Evolutionary conservation across 2,329 filamentous ascomycete genomes (phyloP).

Genomic region (Ophiostoma ulmi): DNA sequence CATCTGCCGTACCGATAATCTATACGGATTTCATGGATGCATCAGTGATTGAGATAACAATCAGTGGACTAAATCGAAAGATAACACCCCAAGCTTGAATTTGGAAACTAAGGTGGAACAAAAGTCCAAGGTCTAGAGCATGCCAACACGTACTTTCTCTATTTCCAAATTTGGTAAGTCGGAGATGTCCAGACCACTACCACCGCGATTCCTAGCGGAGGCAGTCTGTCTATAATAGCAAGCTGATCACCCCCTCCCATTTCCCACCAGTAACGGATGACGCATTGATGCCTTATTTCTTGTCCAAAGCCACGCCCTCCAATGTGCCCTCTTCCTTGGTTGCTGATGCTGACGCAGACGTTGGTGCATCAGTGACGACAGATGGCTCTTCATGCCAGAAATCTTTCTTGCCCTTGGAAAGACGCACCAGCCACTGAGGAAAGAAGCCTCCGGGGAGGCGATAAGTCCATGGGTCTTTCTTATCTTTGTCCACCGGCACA

Average conservation of each 20-base stretch:
- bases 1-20: not conserved
- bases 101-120: slow-evolving; percentile 1
- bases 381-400: slow-evolving; percentile 22
- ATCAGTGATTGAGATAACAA: not conserved
- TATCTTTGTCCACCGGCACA: slow-evolving; percentile 48
- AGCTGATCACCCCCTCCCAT: not conserved
- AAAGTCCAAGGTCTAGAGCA: slow-evolving; percentile 3
- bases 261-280: not conserved
- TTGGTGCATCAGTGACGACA: slow-evolving; percentile 5
- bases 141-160: not conserved
- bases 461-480: slow-evolving; percentile 54
- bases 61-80: not conserved
- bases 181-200: slow-evolving; percentile 1
- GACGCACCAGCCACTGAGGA: slow-evolving; percentile 33
- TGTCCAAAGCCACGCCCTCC: slow-evolving; percentile 10
- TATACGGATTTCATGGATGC: not conserved
- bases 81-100: slow-evolving; percentile 1
- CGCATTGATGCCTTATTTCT: slow-evolving; percentile 12
- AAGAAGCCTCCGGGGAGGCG: slow-evolving; percentile 47
- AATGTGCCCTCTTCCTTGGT: slow-evolving; percentile 12
- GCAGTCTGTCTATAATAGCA: slow-evolving; percentile 12
- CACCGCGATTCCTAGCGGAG: not conserved
- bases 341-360: not conserved
- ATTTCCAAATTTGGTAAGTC: not conserved
- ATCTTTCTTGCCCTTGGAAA: slow-evolving; percentile 29